Evolutionary conservation across 371 early-diverging fungal species (phyloP).

Genomic region (Rhizomucor pusillus): DNA sequence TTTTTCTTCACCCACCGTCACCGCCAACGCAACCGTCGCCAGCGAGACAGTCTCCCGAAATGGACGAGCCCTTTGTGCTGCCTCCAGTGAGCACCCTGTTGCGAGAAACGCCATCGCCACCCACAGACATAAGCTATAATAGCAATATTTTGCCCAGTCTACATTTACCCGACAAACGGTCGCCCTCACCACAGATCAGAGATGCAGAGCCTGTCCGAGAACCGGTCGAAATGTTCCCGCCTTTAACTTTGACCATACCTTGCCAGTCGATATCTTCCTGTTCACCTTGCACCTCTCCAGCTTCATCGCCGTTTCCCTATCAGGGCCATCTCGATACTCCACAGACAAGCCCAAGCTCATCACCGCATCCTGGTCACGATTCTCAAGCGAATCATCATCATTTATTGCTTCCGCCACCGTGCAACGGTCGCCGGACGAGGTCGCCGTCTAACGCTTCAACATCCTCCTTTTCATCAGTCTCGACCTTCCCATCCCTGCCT

Average conservation of each 20-base stretch:
- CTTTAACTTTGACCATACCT: conserved; percentile 3
- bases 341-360: not conserved
- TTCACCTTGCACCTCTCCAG: conserved; percentile 10
- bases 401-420: conserved; percentile 12
- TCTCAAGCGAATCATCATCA: conserved; percentile 5
- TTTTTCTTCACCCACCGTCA: conserved; percentile 26
- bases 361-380: conserved; percentile 1
- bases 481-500: conserved; percentile 10
- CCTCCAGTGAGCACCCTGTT: conserved; percentile 22
- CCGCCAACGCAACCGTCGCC: conserved; percentile 8
- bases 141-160: not conserved
- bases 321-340: not conserved
- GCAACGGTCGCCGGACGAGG: not conserved
- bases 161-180: conserved; percentile 3
- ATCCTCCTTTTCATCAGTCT: conserved; percentile 13
- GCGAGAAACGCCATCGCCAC: conserved; percentile 10
- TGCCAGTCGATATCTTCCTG: conserved; percentile 3
- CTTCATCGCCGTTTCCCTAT: conserved; percentile 9
- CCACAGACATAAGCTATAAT: not conserved
- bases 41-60: too few species aligned
- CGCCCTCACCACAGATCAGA: conserved; percentile 8
- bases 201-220: not conserved
- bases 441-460: conserved; percentile 6
- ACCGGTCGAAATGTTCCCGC: not conserved
- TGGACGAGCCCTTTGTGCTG: conserved; percentile 8